phyloP scores from a whole-genome alignment of 139 green algal genomes.

The Protoeuglena noctilucae region DNA sequence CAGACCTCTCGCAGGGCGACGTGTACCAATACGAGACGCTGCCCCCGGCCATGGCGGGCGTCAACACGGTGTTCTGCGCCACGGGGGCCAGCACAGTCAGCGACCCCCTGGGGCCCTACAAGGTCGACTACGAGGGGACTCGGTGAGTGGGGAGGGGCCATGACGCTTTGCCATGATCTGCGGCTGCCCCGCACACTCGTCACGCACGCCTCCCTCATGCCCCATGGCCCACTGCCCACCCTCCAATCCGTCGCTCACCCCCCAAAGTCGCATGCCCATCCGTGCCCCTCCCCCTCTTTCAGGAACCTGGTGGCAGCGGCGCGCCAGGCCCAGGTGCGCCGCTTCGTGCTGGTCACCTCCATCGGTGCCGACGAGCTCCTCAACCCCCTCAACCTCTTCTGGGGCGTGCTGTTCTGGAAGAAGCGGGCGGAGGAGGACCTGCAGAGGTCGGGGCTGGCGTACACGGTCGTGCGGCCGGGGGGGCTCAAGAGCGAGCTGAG shows the following conservation, averaged over 20 bases:
- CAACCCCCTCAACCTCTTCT: constrained; percentile 3
- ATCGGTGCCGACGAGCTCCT: constrained; percentile 1
- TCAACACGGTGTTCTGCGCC: neutral
- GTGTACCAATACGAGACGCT: neutral
- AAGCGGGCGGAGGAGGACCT: constrained; percentile 3
- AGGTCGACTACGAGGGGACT: constrained; percentile 2
- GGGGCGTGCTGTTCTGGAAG: constrained; percentile 1
- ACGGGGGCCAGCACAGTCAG: neutral
- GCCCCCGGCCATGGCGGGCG: neutral
- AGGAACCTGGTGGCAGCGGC: neutral
- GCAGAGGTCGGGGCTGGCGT: neutral
- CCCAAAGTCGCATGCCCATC: no score
- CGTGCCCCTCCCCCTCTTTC: no score
- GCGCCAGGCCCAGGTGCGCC: neutral
- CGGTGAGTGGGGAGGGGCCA: no score
- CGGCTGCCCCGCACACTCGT: no score
- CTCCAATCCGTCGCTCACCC: no score
- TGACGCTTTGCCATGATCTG: no score
- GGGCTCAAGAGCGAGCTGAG: neutral
- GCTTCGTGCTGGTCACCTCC: neutral
- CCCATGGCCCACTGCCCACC: no score
- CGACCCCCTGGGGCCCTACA: neutral
- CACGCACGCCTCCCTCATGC: no score
- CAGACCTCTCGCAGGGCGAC: neutral
- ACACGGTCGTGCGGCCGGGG: constrained; percentile 1